phyloP scores from a whole-genome alignment of 192 early-diverging fungal species.

The Coemansia javaensis region DNA sequence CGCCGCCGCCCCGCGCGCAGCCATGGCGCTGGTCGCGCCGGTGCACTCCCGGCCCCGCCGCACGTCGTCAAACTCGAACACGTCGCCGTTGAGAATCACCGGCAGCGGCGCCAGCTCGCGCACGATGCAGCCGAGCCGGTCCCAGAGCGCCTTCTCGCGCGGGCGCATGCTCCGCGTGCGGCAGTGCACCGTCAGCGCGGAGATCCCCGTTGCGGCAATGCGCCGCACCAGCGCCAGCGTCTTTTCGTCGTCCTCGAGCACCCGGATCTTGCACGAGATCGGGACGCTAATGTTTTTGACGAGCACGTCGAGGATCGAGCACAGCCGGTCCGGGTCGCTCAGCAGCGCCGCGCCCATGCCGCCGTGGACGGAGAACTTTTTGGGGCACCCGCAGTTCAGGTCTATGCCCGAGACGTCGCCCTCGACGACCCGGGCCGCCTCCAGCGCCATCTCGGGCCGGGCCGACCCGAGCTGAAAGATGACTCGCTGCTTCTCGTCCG shows the following conservation, averaged over 20 bases:
- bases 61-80: conserved; percentile 63
- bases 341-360: conserved; percentile 94
- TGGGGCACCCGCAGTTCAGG: conserved; percentile 97
- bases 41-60: conserved; percentile 56
- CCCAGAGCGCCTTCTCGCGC: conserved; percentile 78
- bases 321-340: conserved; percentile 74
- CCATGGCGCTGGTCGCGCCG: conserved; percentile 73
- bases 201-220: conserved; percentile 82
- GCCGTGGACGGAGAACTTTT: conserved; percentile 86
- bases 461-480: conserved; percentile 94
- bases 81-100: conserved; percentile 91
- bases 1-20: conserved; percentile 78
- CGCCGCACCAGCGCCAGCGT: conserved; percentile 76
- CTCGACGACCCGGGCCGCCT: conserved; percentile 81
- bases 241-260: conserved; percentile 68
- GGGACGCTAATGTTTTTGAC: conserved; percentile 72
- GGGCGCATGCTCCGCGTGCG: conserved; percentile 74
- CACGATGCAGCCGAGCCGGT: conserved; percentile 68
- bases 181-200: conserved; percentile 86
- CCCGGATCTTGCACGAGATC: conserved; percentile 84
- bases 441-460: conserved; percentile 75
- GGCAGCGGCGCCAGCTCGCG: conserved; percentile 67
- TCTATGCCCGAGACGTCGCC: conserved; percentile 88
- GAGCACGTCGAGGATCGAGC: conserved; percentile 67
- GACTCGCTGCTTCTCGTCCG: conserved; percentile 66